Base-by-base conservation (phyloP, 192 early-diverging fungal genomes). In the Rhizophagus sp. region DNA sequence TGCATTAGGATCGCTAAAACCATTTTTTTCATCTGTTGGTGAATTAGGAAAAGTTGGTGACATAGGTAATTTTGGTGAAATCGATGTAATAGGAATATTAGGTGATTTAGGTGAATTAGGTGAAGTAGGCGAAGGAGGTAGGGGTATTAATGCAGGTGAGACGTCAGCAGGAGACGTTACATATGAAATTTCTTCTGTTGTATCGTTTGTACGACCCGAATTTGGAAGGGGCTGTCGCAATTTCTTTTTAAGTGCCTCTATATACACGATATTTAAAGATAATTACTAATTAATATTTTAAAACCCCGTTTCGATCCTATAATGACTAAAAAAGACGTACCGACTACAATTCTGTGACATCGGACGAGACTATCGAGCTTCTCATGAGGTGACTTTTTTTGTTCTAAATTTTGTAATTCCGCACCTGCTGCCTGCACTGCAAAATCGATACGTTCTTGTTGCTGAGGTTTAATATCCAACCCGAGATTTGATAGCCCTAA, bases 401-500 rank as follows among this genome's bases (percentile, higher is more conserved):
- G 41, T 25, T 82, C 81, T 41, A 87, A 27, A 49, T 75, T 79
- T 57, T 83, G 82, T 6, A 87, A 73, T 36, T 83, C 75, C 2
- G n/a, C 70, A 24, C 86, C 84, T 3, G 84, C 82, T 6, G 15
- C 12, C 27, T 73, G 79, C 9, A 87, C 78, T 0, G 77, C 79
- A 10, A 63, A 36, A 44, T 87, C 78, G 19, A 87, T 82, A 2
- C 57, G 52, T 12, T 76, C 81, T 7, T 50, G 78, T 11, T 72
- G 27, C 10, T 36, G 50, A 36, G 79, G 36, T 1, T 69, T 64
- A 4, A 85, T 71, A 0, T 70, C 62, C 15, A 93, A 81, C 5
- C 91, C 91, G 66, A 93, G 73, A 80, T 93, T 86, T 4, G 81
- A 82, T 6, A 90, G 79, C 22, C 79, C 73, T 39, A 93, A 73